Base-by-base conservation (phyloP, 2,329 filamentous ascomycete species). In the Apiospora rasikravindrae region DNA sequence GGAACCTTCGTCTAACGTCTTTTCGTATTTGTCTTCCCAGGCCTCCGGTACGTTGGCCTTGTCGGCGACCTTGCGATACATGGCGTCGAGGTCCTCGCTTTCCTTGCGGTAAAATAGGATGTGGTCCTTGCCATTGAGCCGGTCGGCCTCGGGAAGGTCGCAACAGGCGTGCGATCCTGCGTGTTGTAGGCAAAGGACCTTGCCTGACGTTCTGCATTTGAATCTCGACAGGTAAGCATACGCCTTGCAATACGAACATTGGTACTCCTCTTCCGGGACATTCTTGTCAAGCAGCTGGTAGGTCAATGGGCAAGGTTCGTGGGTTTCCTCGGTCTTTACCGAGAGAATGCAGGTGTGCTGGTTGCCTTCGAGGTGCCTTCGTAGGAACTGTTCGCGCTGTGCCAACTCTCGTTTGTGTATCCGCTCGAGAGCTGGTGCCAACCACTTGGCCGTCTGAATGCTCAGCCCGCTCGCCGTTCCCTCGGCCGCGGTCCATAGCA, bases 391-490 rank as follows among this genome's bases (percentile, higher is more conserved):
- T 69, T 90, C 86, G 70, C 96, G 89, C 74, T 93, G 90, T 2
- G 84, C 82, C 0, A 91, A 77, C 83, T 98, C 96, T 44, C 94
- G 90, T 72, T 91, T 89, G 75, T 90, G 90, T 78, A 97, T 93
- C 67, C 93, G 90, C 69, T 94, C 90, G 29, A 99, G 84, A 1
- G 96, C 96, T 0, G 96, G 96, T 2, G 93, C 93, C 22, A 99
- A 87, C 96, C 96, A 99, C 82, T 96, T 98, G 0, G 96, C 94
- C 2, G 94, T 98, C 77, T 94, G 93, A 71, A 99, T 98, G 0
- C 88, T 90, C 67, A 92, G 80, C 2, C 85, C 85, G 44, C 90
- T 91, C 2, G 91, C 89, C 76, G 95, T 92, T 77, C 90, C 92
- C 75, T 94, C 91, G 8, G 95, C 94, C 10, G 96, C 96, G 2